Evolutionary conservation across 352 stramenopile species (phyloP).

Genomic region (Globisporangium mamillatum): DNA sequence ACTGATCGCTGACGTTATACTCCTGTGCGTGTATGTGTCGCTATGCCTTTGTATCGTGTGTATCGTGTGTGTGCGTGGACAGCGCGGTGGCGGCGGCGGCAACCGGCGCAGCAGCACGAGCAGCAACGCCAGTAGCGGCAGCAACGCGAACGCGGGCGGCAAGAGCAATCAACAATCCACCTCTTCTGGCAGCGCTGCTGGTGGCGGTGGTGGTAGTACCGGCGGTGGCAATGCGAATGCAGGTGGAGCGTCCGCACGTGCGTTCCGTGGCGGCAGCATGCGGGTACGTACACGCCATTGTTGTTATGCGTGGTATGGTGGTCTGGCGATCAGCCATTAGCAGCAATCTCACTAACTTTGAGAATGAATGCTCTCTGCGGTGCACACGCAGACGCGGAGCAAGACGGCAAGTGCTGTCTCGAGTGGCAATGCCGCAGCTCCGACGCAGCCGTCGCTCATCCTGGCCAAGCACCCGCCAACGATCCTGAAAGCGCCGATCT

Average conservation of each 20-base stretch:
- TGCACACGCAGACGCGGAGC: conserved; percentile 17
- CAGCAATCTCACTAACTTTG: too few species aligned
- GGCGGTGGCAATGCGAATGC: background rate
- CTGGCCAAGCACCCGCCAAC: conserved; percentile 47
- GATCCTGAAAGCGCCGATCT: conserved; percentile 22
- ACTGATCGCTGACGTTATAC: background rate
- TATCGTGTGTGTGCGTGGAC: background rate
- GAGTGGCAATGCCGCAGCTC: background rate
- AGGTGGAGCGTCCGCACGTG: conserved; percentile 18
- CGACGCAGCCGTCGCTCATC: conserved; percentile 17
- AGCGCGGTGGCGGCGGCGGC: conserved; percentile 34
- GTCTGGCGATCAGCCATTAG: background rate
- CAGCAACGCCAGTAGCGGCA: conserved; percentile 10
- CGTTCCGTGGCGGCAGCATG: conserved; percentile 25
- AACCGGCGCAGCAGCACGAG: conserved; percentile 23
- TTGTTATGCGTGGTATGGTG: background rate
- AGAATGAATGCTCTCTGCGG: too few species aligned
- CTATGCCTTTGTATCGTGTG: background rate
- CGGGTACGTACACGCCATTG: conserved; percentile 15
- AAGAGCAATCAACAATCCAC: background rate
- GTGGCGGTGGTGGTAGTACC: background rate
- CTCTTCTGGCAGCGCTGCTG: background rate
- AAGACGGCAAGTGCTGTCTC: conserved; percentile 20
- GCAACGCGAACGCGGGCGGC: background rate
- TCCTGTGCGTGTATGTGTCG: background rate